A percentile compares a stretch with the other conserved stretches of the same genome.
Conservation (phyloP, 371 early-diverging fungal genomes). For the Mucor piriformis region DNA sequence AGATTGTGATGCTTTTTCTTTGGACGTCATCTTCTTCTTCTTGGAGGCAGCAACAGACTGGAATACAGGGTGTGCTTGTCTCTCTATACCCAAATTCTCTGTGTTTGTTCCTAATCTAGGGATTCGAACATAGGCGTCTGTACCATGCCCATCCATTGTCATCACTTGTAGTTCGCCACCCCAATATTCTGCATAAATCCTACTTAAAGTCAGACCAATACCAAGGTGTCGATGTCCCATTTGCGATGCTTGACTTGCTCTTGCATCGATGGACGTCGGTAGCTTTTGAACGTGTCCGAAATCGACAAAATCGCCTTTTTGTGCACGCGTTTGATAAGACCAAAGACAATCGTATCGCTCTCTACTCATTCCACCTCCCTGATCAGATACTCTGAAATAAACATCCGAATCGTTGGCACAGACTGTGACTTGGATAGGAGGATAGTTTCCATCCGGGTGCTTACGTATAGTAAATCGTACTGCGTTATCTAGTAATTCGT, state of each 20-base stretch:
- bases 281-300: constrained; percentile 41
- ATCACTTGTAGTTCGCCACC: constrained; percentile 67
- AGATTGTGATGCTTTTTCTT: background rate
- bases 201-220: constrained; percentile 81
- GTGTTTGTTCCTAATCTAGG: constrained; percentile 64
- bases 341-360: constrained; percentile 71
- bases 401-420: constrained; percentile 75
- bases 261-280: constrained; percentile 34
- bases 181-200: constrained; percentile 85
- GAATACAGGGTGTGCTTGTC: constrained; percentile 24
- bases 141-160: constrained; percentile 79
- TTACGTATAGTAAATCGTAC: constrained; percentile 63
- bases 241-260: constrained; percentile 35
- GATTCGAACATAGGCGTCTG: constrained; percentile 81
- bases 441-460: constrained; percentile 37
- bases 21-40: constrained; percentile 3
- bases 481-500: constrained; percentile 90
- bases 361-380: constrained; percentile 84
- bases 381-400: constrained; percentile 90
- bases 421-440: constrained; percentile 84
- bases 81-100: constrained; percentile 60
- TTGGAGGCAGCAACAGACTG: background rate
- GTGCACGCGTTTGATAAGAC: constrained; percentile 68
- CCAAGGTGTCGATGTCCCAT: constrained; percentile 59
- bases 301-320: constrained; percentile 36